Evolutionary conservation across 495 filamentous ascomycete genomes (phyloP).

Genomic region (Oleoguttula mirabilis): DNA sequence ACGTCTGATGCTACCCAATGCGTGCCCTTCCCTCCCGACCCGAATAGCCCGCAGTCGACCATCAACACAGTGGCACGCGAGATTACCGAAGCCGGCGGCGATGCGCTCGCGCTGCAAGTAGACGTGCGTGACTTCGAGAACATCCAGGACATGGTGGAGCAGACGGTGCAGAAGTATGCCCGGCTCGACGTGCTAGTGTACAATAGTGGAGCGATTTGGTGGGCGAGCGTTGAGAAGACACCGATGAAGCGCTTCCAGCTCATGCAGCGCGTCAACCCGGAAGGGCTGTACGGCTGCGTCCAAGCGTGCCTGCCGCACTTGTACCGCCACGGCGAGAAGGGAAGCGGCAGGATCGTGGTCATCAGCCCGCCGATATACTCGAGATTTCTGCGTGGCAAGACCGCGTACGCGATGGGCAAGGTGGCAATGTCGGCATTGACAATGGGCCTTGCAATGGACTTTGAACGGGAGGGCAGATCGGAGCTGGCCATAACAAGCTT

Average conservation of each 20-base stretch:
- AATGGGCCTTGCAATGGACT: conserved; percentile 76
- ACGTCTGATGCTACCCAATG: conserved; percentile 48
- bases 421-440: conserved; percentile 73
- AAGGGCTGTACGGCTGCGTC: conserved; percentile 58
- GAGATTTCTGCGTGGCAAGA: conserved; percentile 76
- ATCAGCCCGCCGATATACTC: conserved; percentile 78
- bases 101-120: conserved; percentile 53
- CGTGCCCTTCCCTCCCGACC: conserved; percentile 62
- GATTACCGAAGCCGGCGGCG: conserved; percentile 53
- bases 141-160: conserved; percentile 48
- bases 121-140: conserved; percentile 56
- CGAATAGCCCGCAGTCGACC: conserved; percentile 67
- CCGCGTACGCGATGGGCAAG: conserved; percentile 79
- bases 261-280: conserved; percentile 70
- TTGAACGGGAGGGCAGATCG: conserved; percentile 48
- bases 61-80: conserved; percentile 76
- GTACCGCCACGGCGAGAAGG: conserved; percentile 28
- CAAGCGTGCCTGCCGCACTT: conserved; percentile 56
- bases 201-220: conserved; percentile 82
- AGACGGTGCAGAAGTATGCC: conserved; percentile 49
- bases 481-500: conserved; percentile 71
- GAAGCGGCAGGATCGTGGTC: conserved; percentile 56
- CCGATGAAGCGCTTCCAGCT: conserved; percentile 69
- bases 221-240: conserved; percentile 61
- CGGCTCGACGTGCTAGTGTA: conserved; percentile 60